Base-by-base conservation (phyloP, 2,329 filamentous ascomycete genomes). In the Calonectria ilicicola region DNA sequence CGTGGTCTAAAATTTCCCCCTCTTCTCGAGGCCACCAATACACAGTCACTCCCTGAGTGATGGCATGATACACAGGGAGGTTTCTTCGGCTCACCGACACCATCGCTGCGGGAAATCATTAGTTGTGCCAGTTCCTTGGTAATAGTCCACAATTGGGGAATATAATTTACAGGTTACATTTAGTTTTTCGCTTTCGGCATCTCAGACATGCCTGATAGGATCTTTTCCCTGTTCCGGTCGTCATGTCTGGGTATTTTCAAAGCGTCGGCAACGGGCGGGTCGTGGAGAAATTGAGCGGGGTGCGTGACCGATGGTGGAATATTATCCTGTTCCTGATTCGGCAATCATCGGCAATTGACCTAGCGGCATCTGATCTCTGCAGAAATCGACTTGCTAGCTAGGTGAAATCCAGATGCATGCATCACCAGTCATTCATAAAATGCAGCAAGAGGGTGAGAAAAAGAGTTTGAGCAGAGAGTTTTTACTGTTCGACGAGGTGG, bases 131-230 rank as follows among this genome's bases (percentile, higher is more conserved):
- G 21, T n/a, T 65, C 23, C n/a, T 5, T 8, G 1, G 3, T 14
- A 27, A 8, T 4, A 49, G n/a, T n/a, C 2, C 19, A 38, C 12
- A 19, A 17, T 19, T 14, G 5, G 26, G 8, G 21, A 12, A 32
- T 32, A 35, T 2, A 21, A 23, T 64, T 67, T 70, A 73, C 73
- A 75, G 70, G 29, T 75, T 64, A 53, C 73, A 75, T 53, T 63
- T 75, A 2, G 73, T 75, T 53, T 75, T 75, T 23, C 73, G 67
- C 40, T 38, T 65, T 23, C 73, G 73, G 42, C 73, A 75, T 32
- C 67, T 65, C n/a, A 70, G 53, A 44, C 73, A 75, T 35, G 73
- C 73, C 32, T 65, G 67, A 38, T 64, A 73, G 6, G 56, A 47
- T 38, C 73, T 40, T 46, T 73, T 64, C 6, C 73, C 73, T 15